Conservation (phyloP, 164 flowering plant genomes). For the Vitis labrusca region DNA sequence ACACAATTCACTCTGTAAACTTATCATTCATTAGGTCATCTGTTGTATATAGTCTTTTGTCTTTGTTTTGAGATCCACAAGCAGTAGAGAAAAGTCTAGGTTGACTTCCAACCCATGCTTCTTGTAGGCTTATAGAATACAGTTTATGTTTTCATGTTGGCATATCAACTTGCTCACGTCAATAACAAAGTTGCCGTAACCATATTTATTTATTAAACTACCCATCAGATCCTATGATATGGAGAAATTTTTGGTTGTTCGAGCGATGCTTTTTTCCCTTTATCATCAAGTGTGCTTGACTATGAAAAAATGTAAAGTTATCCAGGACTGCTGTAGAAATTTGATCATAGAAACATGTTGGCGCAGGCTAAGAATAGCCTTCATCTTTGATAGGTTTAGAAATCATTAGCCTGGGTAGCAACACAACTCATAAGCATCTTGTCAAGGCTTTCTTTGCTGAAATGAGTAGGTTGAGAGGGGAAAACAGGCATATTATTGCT, state of each 20-base stretch:
- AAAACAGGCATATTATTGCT: slow-evolving; percentile 81
- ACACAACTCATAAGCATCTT: neutral
- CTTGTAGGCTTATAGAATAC: no score
- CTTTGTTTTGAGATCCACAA: no score
- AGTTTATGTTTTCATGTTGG: no score
- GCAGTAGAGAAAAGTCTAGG: no score
- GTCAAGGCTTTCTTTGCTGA: neutral
- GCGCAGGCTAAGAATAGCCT: slow-evolving; percentile 81
- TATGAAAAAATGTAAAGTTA: neutral
- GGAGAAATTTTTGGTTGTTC: no score
- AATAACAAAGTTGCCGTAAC: no score
- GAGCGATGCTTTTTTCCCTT: neutral
- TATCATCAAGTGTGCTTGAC: neutral
- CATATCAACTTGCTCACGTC: no score
- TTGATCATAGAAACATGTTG: neutral
- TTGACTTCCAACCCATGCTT: no score
- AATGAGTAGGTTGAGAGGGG: slow-evolving; percentile 84
- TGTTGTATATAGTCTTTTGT: no score
- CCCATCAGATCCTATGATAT: neutral
- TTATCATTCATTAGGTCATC: no score
- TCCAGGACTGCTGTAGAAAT: neutral
- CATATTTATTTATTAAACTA: neutral
- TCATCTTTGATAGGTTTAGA: neutral
- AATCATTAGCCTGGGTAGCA: neutral
- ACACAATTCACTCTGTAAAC: no score